Evolutionary conservation across 495 filamentous ascomycete genomes (phyloP).

Genomic region (Cercophora sp.): DNA sequence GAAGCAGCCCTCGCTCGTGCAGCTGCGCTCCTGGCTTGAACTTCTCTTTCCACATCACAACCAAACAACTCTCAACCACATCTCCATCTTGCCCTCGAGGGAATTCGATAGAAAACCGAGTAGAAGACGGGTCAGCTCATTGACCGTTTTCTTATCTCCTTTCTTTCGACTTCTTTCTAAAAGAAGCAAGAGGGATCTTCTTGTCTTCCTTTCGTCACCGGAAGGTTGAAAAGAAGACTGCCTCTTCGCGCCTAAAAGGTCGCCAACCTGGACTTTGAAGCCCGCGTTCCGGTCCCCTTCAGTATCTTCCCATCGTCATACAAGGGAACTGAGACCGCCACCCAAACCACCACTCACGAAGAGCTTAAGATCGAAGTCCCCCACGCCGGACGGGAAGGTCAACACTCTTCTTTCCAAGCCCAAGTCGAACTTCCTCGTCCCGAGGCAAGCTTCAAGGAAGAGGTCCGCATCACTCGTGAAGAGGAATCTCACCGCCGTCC

Average conservation of each 20-base stretch:
- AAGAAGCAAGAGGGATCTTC: constrained; percentile 79
- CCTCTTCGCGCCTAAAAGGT: constrained; percentile 62
- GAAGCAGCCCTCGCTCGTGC: constrained; percentile 29
- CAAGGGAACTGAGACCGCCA: constrained; percentile 80
- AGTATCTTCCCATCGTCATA: constrained; percentile 99
- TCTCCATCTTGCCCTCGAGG: constrained; percentile 14
- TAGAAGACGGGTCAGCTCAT: constrained; percentile 32
- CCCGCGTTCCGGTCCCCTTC: constrained; percentile 97
- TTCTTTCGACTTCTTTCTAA: constrained; percentile 49
- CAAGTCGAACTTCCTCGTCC: constrained; percentile 59
- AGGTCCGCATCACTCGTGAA: constrained; percentile 69
- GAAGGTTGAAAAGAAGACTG: constrained; percentile 84
- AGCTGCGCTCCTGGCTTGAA: constrained; percentile 21
- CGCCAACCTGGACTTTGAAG: constrained; percentile 99
- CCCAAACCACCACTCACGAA: constrained; percentile 64
- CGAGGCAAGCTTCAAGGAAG: constrained; percentile 70
- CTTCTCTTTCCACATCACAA: constrained; percentile 21
- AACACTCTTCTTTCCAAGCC: constrained; percentile 62
- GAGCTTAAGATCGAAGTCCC: constrained; percentile 86
- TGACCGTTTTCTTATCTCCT: constrained; percentile 33
- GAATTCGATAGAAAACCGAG: constrained; percentile 30
- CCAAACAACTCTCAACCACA: constrained; percentile 28
- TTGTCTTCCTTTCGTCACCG: constrained; percentile 93
- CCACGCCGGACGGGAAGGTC: constrained; percentile 93
- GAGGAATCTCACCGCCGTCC: constrained; percentile 65